A percentile compares a stretch with the other conserved stretches of the same genome.
Conservation (phyloP, 2,329 filamentous ascomycete species). For the Beauveria australis region DNA sequence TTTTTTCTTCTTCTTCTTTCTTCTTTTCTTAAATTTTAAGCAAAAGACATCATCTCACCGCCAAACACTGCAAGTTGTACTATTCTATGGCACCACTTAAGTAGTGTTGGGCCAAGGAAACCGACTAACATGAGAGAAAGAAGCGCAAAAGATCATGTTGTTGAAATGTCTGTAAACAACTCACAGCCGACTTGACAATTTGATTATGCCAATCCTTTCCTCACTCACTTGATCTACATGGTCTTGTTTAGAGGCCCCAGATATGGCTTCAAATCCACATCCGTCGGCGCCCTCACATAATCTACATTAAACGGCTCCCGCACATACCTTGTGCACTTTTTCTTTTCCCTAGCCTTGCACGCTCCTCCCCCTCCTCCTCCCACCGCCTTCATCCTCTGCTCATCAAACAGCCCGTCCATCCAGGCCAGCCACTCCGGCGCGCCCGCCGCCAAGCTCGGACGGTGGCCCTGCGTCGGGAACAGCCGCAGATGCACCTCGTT, state of each 20-base stretch:
- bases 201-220: neutral
- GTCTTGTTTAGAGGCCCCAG: neutral
- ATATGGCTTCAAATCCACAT: neutral
- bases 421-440: slow-evolving; percentile 6
- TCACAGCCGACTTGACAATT: neutral
- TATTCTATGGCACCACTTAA: no score
- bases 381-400: neutral
- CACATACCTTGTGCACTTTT: neutral
- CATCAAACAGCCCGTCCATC: slow-evolving; percentile 6
- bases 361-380: neutral
- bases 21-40: no score
- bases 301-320: neutral
- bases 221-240: neutral
- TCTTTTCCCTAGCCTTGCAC: neutral
- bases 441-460: neutral
- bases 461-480: slow-evolving; percentile 1
- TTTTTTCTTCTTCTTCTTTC: no score
- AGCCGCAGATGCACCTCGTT: slow-evolving; percentile 11
- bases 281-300: neutral
- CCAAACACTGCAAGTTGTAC: no score
- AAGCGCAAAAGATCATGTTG: neutral
- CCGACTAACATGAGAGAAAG: no score
- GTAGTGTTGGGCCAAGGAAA: no score
- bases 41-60: no score
- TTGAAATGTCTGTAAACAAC: no score